A percentile compares a stretch with the other conserved stretches of the same genome.
Conservation (phyloP, 1,139 yeast genomes). For the Arxiozyma heterogenica region DNA sequence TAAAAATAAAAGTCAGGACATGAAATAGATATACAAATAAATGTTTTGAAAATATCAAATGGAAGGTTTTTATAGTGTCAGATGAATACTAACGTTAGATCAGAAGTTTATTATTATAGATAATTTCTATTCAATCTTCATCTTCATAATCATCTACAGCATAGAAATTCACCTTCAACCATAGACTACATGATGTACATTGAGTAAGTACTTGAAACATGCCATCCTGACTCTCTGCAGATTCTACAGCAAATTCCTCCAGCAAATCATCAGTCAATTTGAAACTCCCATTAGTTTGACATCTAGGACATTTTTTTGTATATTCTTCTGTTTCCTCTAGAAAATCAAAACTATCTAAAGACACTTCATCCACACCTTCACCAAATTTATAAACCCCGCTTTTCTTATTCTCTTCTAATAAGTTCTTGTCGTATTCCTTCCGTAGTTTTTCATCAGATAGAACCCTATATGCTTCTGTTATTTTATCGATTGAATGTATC, state of each 20-base stretch:
- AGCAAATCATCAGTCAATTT: slow-evolving; percentile 52
- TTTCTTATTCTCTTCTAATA: slow-evolving; percentile 35
- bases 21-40: too few relatives aligned
- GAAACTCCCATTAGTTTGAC: slow-evolving; percentile 50
- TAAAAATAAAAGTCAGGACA: too few relatives aligned
- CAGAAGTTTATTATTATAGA: too few relatives aligned
- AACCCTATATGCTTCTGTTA: slow-evolving; percentile 54
- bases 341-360: slow-evolving; percentile 49
- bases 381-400: slow-evolving; percentile 47
- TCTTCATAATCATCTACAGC: slow-evolving; percentile 25
- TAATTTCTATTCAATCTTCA: background rate
- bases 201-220: slow-evolving; percentile 59
- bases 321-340: slow-evolving; percentile 19
- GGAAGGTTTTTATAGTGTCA: too few relatives aligned
- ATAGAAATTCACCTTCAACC: slow-evolving; percentile 65
- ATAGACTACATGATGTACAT: slow-evolving; percentile 71
- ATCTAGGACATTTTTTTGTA: slow-evolving; percentile 62
- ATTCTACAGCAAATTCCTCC: slow-evolving; percentile 43
- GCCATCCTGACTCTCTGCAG: slow-evolving; percentile 37
- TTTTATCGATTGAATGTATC: slow-evolving; percentile 31
- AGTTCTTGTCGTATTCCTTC: slow-evolving; percentile 40
- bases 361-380: slow-evolving; percentile 58
- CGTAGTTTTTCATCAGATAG: slow-evolving; percentile 38
- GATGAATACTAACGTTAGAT: too few relatives aligned
- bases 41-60: too few relatives aligned